These are phyloP conservation scores for Pichia nakasei DNA, from an alignment of 805 yeast species.

Conservation along the genomic window DNA sequence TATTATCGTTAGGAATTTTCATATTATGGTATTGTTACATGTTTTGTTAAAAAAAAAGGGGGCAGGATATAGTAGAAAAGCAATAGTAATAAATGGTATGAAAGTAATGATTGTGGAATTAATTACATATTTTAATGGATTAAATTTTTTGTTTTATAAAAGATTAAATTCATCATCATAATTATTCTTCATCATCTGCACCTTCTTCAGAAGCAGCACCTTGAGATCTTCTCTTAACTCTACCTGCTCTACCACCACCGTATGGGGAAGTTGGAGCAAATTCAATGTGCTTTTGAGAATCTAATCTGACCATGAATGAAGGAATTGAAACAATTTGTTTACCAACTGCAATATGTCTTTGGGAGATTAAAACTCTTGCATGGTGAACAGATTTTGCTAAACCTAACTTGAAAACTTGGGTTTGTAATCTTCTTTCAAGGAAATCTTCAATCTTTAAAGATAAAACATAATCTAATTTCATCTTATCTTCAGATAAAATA, in stretches of 20 bases:
- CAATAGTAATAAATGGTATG: too few relatives aligned
- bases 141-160: too few relatives aligned
- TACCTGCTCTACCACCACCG: constrained; percentile 99
- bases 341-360: constrained; percentile 99
- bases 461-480: constrained; percentile 99
- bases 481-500: constrained; percentile 97
- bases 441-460: constrained; percentile 97
- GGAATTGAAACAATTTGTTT: constrained; percentile 98
- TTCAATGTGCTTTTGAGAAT: constrained; percentile 99
- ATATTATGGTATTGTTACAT: too few relatives aligned
- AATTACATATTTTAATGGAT: too few relatives aligned
- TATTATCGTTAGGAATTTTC: too few relatives aligned
- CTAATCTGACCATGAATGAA: constrained; percentile 99
- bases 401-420: constrained; percentile 99
- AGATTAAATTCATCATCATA: constrained; percentile 13
- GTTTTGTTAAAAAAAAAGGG: too few relatives aligned
- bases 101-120: too few relatives aligned
- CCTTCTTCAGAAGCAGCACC: constrained; percentile 57
- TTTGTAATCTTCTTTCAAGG: constrained; percentile 99
- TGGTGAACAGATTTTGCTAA: constrained; percentile 99
- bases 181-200: constrained; percentile 57
- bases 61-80: too few relatives aligned
- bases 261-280: constrained; percentile 98
- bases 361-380: constrained; percentile 97
- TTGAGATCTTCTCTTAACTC: constrained; percentile 94